phyloP scores from a whole-genome alignment of 106 monocot species.

The Hemerocallis citrina region DNA sequence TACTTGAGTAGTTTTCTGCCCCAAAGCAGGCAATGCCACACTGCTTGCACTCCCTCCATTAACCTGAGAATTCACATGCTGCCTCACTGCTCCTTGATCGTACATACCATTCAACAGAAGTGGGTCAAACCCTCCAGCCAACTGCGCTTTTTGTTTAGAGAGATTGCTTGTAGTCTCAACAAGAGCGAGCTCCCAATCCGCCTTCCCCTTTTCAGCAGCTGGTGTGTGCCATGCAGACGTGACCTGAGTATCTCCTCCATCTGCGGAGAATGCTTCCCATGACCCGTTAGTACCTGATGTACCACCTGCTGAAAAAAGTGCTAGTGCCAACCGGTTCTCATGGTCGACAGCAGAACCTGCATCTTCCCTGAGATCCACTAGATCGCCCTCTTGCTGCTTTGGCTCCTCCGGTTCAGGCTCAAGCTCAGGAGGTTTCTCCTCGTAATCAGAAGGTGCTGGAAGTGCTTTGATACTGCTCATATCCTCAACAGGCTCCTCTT shows the following conservation, averaged over 20 bases:
- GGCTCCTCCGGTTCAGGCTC: slow-evolving; percentile 9
- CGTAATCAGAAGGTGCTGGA: slow-evolving; percentile 47
- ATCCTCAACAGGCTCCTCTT: slow-evolving; percentile 33
- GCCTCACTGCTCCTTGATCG: slow-evolving; percentile 58
- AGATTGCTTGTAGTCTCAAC: slow-evolving; percentile 78
- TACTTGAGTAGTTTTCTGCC: slow-evolving; percentile 15
- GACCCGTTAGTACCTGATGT: slow-evolving; percentile 11
- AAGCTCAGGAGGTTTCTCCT: slow-evolving; percentile 11
- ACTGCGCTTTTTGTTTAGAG: slow-evolving; percentile 48
- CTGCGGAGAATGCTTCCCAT: slow-evolving; percentile 51
- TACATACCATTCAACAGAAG: slow-evolving; percentile 83
- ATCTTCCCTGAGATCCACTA: slow-evolving; percentile 70
- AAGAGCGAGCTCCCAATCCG: slow-evolving; percentile 76
- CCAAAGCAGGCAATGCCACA: slow-evolving; percentile 53
- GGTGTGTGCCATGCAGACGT: slow-evolving; percentile 89
- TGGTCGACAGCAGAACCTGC: slow-evolving; percentile 42
- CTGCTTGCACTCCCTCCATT: slow-evolving; percentile 63
- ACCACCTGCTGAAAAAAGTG: slow-evolving; percentile 49
- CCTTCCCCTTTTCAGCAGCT: slow-evolving; percentile 54
- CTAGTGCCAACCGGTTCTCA: slow-evolving; percentile 59
- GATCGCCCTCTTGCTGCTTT: slow-evolving; percentile 20
- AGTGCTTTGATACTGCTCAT: slow-evolving; percentile 73
- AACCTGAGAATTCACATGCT: slow-evolving; percentile 41
- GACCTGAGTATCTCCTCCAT: slow-evolving; percentile 9
- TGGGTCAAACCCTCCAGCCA: slow-evolving; percentile 71